A percentile compares a stretch with the other conserved stretches of the same genome.
phyloP scores from a whole-genome alignment of 1,139 yeast species.

The Kurtzmaniella quercitrusa region DNA sequence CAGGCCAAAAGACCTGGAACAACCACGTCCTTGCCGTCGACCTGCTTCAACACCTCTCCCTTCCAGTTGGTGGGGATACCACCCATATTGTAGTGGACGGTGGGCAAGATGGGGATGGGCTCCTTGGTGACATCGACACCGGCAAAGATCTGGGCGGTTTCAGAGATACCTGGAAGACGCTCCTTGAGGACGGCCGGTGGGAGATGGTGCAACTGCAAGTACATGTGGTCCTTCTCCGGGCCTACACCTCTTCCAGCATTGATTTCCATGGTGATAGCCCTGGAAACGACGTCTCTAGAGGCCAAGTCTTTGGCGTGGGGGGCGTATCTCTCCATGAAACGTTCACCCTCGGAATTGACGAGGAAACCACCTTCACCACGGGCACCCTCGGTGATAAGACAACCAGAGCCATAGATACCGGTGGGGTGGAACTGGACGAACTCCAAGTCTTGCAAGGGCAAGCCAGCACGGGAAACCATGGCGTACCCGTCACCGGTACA shows the following conservation, averaged over 20 bases:
- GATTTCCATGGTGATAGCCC: constrained; percentile 98
- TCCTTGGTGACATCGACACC: constrained; percentile 99
- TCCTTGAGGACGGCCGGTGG: constrained; percentile 90
- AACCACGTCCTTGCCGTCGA: constrained; percentile 83
- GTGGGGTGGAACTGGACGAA: constrained; percentile 99
- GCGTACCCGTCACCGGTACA: constrained; percentile 99
- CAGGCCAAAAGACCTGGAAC: constrained; percentile 95
- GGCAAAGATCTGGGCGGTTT: constrained; percentile 96
- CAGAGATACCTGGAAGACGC: constrained; percentile 98
- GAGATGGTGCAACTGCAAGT: constrained; percentile 87
- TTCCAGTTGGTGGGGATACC: constrained; percentile 98
- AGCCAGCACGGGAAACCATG: constrained; percentile 97
- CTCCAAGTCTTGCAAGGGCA: constrained; percentile 96
- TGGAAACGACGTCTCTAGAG: constrained; percentile 95
- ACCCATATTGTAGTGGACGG: constrained; percentile 99
- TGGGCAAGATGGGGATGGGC: constrained; percentile 97
- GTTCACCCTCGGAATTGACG: constrained; percentile 95
- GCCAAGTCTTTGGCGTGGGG: constrained; percentile 99
- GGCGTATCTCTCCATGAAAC: constrained; percentile 99
- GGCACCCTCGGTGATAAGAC: constrained; percentile 98
- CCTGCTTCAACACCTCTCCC: constrained; percentile 87
- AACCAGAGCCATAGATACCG: constrained; percentile 98
- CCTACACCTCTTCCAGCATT: constrained; percentile 99
- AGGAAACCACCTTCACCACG: constrained; percentile 99
- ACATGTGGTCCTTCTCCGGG: constrained; percentile 91